Conservation (phyloP, 2,329 filamentous ascomycete genomes). For the Lachnellula subtilissima region DNA sequence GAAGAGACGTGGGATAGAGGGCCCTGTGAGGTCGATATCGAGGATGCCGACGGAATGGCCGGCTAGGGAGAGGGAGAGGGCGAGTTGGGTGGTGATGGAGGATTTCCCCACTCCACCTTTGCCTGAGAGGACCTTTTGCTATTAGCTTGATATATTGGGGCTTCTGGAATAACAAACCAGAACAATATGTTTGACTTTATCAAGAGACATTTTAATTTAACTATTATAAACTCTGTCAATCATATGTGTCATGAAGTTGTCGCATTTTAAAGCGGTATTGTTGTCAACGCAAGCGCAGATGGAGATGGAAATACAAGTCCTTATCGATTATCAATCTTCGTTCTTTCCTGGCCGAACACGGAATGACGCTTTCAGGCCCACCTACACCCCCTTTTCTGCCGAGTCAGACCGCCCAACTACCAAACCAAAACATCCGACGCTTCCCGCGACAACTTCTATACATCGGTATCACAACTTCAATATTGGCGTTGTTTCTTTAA, state of each 20-base stretch:
- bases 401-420: background rate
- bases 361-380: constrained; percentile 9
- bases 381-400: background rate
- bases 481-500: background rate
- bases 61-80: constrained; percentile 77
- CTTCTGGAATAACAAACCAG: constrained; percentile 48
- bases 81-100: constrained; percentile 93
- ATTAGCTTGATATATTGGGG: constrained; percentile 9
- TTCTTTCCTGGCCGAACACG: constrained; percentile 4
- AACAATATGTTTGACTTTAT: constrained; percentile 71
- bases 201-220: constrained; percentile 52
- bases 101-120: constrained; percentile 99
- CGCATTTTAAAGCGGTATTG: constrained; percentile 6
- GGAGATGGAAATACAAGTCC: constrained; percentile 4
- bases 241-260: constrained; percentile 7
- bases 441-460: background rate
- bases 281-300: background rate
- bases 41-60: constrained; percentile 91
- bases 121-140: constrained; percentile 69
- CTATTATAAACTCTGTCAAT: background rate
- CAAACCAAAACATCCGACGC: constrained; percentile 5
- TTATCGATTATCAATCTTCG: constrained; percentile 29
- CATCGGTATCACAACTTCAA: constrained; percentile 9
- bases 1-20: constrained; percentile 92
- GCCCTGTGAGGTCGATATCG: constrained; percentile 92